Conservation (phyloP, 495 filamentous ascomycete genomes). For the Podospora pseudoanserina region DNA sequence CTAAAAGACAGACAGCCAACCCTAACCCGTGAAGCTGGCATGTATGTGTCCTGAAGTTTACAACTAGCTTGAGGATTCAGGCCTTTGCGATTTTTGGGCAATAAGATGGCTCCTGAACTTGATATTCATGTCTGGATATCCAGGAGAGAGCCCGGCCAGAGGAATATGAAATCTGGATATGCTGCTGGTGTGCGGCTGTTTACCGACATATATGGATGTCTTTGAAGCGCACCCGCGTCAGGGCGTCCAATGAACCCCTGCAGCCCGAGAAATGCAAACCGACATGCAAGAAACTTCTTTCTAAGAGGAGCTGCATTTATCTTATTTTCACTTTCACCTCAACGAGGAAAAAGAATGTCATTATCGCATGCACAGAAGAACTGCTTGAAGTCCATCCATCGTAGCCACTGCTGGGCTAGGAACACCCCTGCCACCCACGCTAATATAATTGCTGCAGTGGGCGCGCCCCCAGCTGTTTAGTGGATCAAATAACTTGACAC, state of each 20-base stretch:
- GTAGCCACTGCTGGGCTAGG: not conserved
- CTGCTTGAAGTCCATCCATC: not conserved
- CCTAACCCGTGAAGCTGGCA: too few species aligned
- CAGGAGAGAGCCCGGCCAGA: too few species aligned
- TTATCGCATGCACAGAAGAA: not conserved
- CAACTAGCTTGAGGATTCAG: too few species aligned
- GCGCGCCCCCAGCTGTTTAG: constrained; percentile 4
- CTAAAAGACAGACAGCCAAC: too few species aligned
- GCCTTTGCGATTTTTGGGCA: too few species aligned
- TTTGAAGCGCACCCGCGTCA: not conserved
- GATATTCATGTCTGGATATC: too few species aligned
- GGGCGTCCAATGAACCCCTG: not conserved
- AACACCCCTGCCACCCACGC: not conserved
- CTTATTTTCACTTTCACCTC: too few species aligned
- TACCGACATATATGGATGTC: not conserved
- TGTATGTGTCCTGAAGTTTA: too few species aligned
- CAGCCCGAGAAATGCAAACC: not conserved
- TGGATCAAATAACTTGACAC: not conserved
- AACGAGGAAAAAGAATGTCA: not conserved
- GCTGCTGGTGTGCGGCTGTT: too few species aligned
- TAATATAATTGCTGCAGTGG: not conserved
- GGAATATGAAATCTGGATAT: too few species aligned
- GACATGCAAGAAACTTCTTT: not conserved
- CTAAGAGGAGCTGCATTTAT: not conserved
- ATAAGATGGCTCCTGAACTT: too few species aligned